Percentiles rank a stretch among this genome's conserved stretches.
Conservation (phyloP, 805 yeast species). For the Candida quercuum region DNA sequence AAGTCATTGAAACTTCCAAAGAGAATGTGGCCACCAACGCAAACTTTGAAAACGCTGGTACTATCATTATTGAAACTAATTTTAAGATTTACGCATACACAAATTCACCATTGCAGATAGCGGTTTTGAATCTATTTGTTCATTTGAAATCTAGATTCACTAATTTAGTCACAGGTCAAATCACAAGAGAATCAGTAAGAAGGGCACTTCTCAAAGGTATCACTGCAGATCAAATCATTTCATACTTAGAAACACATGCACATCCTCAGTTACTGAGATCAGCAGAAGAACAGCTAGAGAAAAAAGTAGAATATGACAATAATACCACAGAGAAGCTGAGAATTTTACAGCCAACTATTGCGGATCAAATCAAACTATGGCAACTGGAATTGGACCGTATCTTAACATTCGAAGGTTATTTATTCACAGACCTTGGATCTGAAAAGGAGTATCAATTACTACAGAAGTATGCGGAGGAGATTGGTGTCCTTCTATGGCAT, state of each 20-base stretch:
- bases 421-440: constrained; percentile 80
- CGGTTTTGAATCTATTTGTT: constrained; percentile 83
- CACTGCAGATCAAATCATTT: constrained; percentile 89
- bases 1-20: constrained; percentile 42
- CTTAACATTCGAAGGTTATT: constrained; percentile 76
- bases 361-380: constrained; percentile 94
- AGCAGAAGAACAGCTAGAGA: constrained; percentile 65
- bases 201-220: constrained; percentile 83
- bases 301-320: constrained; percentile 54
- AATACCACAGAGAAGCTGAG: constrained; percentile 48
- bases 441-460: constrained; percentile 71
- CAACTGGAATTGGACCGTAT: constrained; percentile 93
- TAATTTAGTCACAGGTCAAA: constrained; percentile 89
- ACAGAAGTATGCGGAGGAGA: constrained; percentile 76
- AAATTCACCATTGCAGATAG: constrained; percentile 90
- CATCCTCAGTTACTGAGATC: constrained; percentile 82
- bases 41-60: constrained; percentile 42
- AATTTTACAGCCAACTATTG: constrained; percentile 90
- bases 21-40: constrained; percentile 11
- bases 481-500: constrained; percentile 90
- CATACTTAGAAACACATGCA: constrained; percentile 86
- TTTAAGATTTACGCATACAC: constrained; percentile 91
- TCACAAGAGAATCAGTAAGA: constrained; percentile 88
- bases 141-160: constrained; percentile 80
- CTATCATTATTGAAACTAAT: constrained; percentile 87